Conservation (phyloP, 805 yeast species). For the Metschnikowia dekortorum region DNA sequence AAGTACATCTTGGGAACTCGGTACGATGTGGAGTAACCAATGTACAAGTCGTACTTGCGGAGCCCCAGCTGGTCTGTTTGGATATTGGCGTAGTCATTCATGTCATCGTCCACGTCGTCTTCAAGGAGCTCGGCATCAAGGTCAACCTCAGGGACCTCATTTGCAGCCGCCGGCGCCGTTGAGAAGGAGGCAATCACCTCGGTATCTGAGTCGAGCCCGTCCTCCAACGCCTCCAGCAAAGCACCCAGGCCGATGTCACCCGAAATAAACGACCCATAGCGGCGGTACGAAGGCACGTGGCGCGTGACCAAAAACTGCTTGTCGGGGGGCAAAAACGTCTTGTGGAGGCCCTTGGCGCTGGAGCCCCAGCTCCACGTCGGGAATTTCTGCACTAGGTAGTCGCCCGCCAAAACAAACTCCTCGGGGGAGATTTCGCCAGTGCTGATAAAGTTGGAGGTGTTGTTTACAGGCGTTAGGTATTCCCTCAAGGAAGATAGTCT, state of each 20-base stretch:
- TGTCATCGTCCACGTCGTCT: conserved; percentile 24
- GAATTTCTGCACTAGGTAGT: conserved; percentile 82
- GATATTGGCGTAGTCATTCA: conserved; percentile 31
- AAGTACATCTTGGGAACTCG: conserved; percentile 93
- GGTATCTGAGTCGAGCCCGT: conserved; percentile 8
- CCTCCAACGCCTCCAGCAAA: conserved; percentile 7
- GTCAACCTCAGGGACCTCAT: conserved; percentile 22
- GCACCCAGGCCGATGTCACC: background rate
- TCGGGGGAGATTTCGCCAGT: conserved; percentile 96
- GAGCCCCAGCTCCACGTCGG: conserved; percentile 93
- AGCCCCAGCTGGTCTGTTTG: conserved; percentile 31
- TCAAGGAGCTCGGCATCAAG: conserved; percentile 28
- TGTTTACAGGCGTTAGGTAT: conserved; percentile 85
- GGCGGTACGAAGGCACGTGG: conserved; percentile 79
- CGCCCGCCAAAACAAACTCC: conserved; percentile 93
- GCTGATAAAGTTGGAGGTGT: conserved; percentile 74
- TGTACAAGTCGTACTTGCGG: conserved; percentile 82
- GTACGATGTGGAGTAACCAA: conserved; percentile 90
- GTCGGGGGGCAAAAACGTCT: conserved; percentile 76
- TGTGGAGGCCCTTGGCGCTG: conserved; percentile 32
- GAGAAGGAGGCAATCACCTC: conserved; percentile 1
- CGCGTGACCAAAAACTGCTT: conserved; percentile 85
- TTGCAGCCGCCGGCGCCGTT: background rate
- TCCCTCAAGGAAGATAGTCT: conserved; percentile 82
- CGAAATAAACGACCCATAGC: conserved; percentile 27